Conservation (phyloP, 371 early-diverging fungal genomes). For the Amoeboaphelidium protococcarum region DNA sequence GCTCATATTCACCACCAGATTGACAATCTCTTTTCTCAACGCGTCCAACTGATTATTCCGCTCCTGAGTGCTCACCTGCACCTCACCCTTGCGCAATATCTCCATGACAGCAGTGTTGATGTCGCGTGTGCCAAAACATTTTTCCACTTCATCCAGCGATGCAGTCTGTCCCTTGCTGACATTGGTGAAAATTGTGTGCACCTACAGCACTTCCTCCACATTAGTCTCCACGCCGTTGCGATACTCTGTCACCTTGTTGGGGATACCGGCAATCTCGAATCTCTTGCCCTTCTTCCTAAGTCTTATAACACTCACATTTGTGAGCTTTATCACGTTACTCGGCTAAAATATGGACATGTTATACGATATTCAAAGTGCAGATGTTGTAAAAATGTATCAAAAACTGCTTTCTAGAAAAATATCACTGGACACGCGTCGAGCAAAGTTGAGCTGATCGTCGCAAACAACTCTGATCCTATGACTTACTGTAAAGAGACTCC, state of each 20-base stretch:
- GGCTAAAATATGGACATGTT: slow-evolving; percentile 2
- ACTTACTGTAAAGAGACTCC: too few species aligned
- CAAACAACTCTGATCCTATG: too few species aligned
- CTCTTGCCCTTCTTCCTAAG: slow-evolving; percentile 87
- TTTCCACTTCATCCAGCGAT: slow-evolving; percentile 51
- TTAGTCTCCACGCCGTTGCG: slow-evolving; percentile 80
- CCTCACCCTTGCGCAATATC: slow-evolving; percentile 79
- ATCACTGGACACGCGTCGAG: too few species aligned
- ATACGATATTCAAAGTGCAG: too few species aligned
- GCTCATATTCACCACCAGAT: slow-evolving; percentile 70
- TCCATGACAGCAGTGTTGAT: slow-evolving; percentile 50
- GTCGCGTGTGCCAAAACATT: slow-evolving; percentile 69
- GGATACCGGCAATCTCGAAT: slow-evolving; percentile 93
- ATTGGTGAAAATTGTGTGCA: slow-evolving; percentile 66
- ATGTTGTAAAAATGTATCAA: too few species aligned
- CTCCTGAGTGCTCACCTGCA: slow-evolving; percentile 86
- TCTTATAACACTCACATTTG: slow-evolving; percentile 33
- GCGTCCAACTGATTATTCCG: slow-evolving; percentile 53
- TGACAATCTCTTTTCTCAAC: slow-evolving; percentile 65
- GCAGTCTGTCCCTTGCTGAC: slow-evolving; percentile 90
- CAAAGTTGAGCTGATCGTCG: too few species aligned
- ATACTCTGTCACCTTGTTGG: slow-evolving; percentile 96
- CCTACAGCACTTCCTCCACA: slow-evolving; percentile 82
- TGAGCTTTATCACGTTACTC: slow-evolving; percentile 1
- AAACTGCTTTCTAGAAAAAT: too few species aligned